Evolutionary conservation across 129 eudicot species (phyloP), one percentile per base, ranked within the genome.

Genomic region (Silybum marianum): DNA sequence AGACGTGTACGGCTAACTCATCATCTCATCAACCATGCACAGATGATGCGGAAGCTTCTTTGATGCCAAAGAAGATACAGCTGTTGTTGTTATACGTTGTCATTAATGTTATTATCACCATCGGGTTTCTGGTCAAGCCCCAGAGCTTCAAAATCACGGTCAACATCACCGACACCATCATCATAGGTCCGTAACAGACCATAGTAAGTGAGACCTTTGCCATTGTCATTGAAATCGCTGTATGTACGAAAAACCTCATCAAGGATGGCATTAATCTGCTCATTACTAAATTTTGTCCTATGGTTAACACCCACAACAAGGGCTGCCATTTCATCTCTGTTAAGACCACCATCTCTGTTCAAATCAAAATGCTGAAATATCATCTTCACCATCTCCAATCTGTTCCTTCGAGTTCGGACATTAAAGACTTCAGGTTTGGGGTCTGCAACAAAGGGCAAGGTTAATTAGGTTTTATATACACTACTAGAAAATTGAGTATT

Each of bases 141-240:
- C 5, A 95, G 79, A 2, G 99, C 99, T 48, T 95, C 99, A 16
- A 93, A 95, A 88, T 95, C 99, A 9, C 97, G 95, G 75, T 95
- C 99, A 21, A 95, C 99, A 25, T 95, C 99, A 22, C 99, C 99
- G 19, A 98, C 99, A 7, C 99, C 99, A 36, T 95, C 99, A 38
- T 95, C 98, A 69, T 95, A 95, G 3, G 99, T 93, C 2, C 99
- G 91, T 8, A 95, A 78, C 13, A 95, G 85, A 8, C 99, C 99
- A 38, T 93, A 95, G 51, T 80, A 91, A 4, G 92, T 91, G 16
- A 95, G 88, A n/a, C 99, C 99, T 48, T 85, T 93, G 0, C 87
- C 98, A 3, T 90, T 86, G 74, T 93, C 98, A 32, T 93, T 93
- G 79, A 92, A 95, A 38, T 95, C 98, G 9, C 88, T 85, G 76